Percentiles rank a stretch among this genome's conserved stretches.
These are phyloP conservation scores for Penicillium janthinellum DNA, from an alignment of 2,329 filamentous ascomycete species.

Conservation along the genomic window DNA sequence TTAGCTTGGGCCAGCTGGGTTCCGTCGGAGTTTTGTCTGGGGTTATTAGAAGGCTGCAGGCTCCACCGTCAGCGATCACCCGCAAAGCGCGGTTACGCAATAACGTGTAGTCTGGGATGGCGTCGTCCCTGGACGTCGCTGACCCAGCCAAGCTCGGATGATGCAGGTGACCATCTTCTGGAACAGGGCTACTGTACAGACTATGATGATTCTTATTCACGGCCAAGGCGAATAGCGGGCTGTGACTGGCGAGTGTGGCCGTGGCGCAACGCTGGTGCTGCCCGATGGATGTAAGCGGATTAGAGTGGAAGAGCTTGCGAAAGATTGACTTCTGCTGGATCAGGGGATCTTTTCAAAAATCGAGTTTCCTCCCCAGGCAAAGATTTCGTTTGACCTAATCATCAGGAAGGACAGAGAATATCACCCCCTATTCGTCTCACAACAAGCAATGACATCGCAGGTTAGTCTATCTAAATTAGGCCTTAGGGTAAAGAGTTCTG, in stretches of 20 bases:
- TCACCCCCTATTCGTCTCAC: too few species aligned
- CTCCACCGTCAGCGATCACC: conserved; percentile 16
- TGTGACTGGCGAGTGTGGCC: not conserved
- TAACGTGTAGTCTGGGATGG: conserved; percentile 12
- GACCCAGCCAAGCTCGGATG: not conserved
- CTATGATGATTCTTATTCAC: not conserved
- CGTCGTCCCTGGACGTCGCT: not conserved
- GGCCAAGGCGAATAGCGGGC: not conserved
- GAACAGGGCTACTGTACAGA: not conserved
- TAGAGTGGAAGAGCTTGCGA: conserved; percentile 2
- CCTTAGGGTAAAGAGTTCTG: too few species aligned
- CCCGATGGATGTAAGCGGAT: not conserved
- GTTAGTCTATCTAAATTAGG: too few species aligned
- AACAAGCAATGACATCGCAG: too few species aligned
- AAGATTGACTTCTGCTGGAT: conserved; percentile 14
- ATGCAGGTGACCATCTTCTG: conserved; percentile 4
- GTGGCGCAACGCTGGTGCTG: conserved; percentile 5
- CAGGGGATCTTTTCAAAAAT: not conserved
- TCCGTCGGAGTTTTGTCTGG: not conserved
- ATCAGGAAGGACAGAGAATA: too few species aligned
- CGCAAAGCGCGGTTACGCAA: conserved; percentile 26
- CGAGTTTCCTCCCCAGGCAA: too few species aligned
- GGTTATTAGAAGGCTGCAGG: conserved; percentile 1
- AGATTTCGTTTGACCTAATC: too few species aligned
- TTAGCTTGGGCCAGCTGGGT: not conserved